Evolutionary conservation across 495 filamentous ascomycete genomes (phyloP), one percentile per base, ranked within the genome.

Genomic region (Aspergillus olivimuriae): DNA sequence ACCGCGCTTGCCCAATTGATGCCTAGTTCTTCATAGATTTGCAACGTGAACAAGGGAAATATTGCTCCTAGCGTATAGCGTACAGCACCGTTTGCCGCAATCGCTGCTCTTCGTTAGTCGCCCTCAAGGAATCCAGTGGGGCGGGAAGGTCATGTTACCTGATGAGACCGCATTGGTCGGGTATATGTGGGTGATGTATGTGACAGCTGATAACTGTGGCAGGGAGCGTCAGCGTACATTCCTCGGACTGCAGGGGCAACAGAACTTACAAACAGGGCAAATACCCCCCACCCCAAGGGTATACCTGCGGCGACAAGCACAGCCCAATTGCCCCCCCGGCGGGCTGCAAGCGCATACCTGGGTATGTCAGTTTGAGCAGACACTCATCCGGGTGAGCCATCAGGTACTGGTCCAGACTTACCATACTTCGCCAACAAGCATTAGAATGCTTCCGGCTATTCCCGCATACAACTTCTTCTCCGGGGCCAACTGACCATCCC

Each of bases 271-370:
- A 44, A 44, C n/a, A 44, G 18, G 7, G 42, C 28, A 26, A 44
- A 44, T 8, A 16, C 42, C 10, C 42, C 42, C 42, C 18, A 21
- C 21, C 42, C 42, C 28, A 44, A 37, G 3, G 42, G 42, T 26
- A 44, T 44, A 4, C 42, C 42, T n/a, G 42, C 42, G 1, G 32
- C 32, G 0, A 44, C 33, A 11, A 44, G n/a, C 2, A 26, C 42
- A 15, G 42, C 42, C 42, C 42, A 44, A 18, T 44, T 31, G 33
- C 42, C 42, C 1, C 42, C 42, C 6, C 21, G 32, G 14, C 32
- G 42, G 18, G 42, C 32, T 35, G 16, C 42, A 21, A 12, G 32
- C 18, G 42, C 15, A 10, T 44, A 36, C 42, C 42, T 44, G 17
- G 19, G 3, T 12, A 12, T n/a, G 33, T 18, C 16, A 33, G n/a